Evolutionary conservation across 225 moss, liverwort and hornwort genomes (phyloP).

Genomic region (Bryum argenteum): DNA sequence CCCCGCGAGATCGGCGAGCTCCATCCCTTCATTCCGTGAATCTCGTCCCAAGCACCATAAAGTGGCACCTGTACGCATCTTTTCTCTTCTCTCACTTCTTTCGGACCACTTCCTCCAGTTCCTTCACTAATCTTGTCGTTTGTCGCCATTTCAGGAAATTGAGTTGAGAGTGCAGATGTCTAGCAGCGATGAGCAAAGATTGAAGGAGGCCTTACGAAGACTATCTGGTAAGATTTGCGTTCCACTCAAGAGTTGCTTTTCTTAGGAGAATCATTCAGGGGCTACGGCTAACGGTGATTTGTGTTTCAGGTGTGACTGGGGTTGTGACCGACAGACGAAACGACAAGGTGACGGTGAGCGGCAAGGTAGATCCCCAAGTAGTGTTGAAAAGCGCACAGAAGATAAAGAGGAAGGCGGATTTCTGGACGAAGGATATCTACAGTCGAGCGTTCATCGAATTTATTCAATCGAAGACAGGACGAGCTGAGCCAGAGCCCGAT

Average conservation of each 20-base stretch:
- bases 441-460: conserved; percentile 52
- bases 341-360: conserved; percentile 49
- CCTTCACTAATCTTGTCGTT: conserved; percentile 1
- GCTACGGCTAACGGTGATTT: too few relatives aligned
- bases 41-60: conserved; percentile 50
- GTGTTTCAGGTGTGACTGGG: conserved; percentile 37
- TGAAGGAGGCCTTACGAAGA: conserved; percentile 35
- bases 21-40: conserved; percentile 39
- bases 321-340: conserved; percentile 27
- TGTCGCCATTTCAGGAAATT: conserved; percentile 48
- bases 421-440: conserved; percentile 50
- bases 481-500: conserved; percentile 40
- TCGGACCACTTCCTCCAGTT: too few relatives aligned
- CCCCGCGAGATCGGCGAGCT: conserved; percentile 33
- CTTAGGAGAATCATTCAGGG: too few relatives aligned
- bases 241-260: neutral
- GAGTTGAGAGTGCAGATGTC: conserved; percentile 50
- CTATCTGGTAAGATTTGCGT: conserved; percentile 37
- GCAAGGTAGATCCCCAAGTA: conserved; percentile 56
- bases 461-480: conserved; percentile 56
- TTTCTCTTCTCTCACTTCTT: neutral
- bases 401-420: conserved; percentile 43
- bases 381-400: conserved; percentile 39
- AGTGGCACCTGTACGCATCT: conserved; percentile 52
- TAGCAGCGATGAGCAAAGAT: conserved; percentile 35